A percentile compares a stretch with the other conserved stretches of the same genome.
These are phyloP conservation scores for Talaromyces trachyspermus DNA, from an alignment of 495 filamentous ascomycete species.

Conservation along the genomic window DNA sequence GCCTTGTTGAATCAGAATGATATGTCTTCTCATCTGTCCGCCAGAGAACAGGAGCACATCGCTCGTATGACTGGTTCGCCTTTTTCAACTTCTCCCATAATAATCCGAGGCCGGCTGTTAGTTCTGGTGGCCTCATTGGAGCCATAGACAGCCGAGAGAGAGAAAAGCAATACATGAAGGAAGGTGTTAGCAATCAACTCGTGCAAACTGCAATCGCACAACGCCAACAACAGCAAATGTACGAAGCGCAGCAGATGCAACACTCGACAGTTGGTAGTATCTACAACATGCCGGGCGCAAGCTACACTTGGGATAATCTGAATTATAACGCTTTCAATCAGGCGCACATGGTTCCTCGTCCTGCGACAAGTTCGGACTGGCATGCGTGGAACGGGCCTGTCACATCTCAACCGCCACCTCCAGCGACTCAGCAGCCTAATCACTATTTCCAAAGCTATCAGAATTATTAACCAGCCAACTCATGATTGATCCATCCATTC, in stretches of 20 bases:
- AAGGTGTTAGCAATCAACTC: conserved; percentile 62
- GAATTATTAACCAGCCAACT: neutral
- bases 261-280: conserved; percentile 18
- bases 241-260: conserved; percentile 28
- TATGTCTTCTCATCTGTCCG: conserved; percentile 64
- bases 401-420: neutral
- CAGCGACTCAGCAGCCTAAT: neutral
- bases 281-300: conserved; percentile 37
- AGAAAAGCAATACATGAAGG: conserved; percentile 64
- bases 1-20: conserved; percentile 42
- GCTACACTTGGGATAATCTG: conserved; percentile 36
- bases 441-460: conserved; percentile 3
- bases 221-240: conserved; percentile 53
- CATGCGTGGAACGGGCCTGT: conserved; percentile 1
- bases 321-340: conserved; percentile 23
- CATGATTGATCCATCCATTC: neutral
- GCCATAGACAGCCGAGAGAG: conserved; percentile 70
- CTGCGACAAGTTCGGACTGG: conserved; percentile 3
- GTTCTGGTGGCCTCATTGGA: conserved; percentile 58
- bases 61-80: conserved; percentile 80
- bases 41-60: conserved; percentile 90
- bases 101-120: conserved; percentile 38
- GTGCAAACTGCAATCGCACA: conserved; percentile 76
- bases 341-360: neutral
- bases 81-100: conserved; percentile 63